Evolutionary conservation across 2,329 filamentous ascomycete species (phyloP), one percentile per base, ranked within the genome.

Genomic region (Penicillium concentricum): DNA sequence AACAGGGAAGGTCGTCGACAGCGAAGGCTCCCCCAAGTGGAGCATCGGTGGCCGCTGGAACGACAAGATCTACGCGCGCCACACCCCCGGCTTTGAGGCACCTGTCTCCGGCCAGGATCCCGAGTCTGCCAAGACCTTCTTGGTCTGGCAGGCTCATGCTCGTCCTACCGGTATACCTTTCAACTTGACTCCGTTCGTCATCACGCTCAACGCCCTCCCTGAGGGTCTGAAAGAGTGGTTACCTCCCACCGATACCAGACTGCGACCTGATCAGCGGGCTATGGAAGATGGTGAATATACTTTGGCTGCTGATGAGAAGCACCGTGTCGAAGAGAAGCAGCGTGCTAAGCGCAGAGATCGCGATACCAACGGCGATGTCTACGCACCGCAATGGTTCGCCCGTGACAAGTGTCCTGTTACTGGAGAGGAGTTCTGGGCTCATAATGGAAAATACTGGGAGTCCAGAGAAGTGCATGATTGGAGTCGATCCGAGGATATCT

Each of bases 211-310:
- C 76, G 91, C 92, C 63, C 82, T 97, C 48, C 89, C 93, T 52
- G 90, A 96, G n/a, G 80, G 84, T n/a, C 81, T 99, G 18, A 80
- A 78, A 50, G 84, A 88, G 5, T 86, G 88, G 77, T 78, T 99
- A 16, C 90, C 94, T 37, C 94, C 94, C 0, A 99, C 94, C 0
- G 94, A 99, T 73, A 96, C 93, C 1, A 84, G 94, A n/a, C 80
- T 96, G 32, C 84, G 94, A 30, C 93, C 94, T 0, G 94, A 99
- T 74, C 94, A 99, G 78, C 84, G 94, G 12, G 94, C 94, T 2
- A 99, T 99, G 94, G 94, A 99, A 73, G 92, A 97, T 60, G 94
- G 93, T n/a, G 86, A 92, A 75, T 99, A 99, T 70, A 93, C 97
- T 69, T 82, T 94, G 58, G 94, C 94, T 1, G 94, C 93, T 0